phyloP scores from a whole-genome alignment of 1,139 yeast species.

The Saccharomycopsis crataegensis region DNA sequence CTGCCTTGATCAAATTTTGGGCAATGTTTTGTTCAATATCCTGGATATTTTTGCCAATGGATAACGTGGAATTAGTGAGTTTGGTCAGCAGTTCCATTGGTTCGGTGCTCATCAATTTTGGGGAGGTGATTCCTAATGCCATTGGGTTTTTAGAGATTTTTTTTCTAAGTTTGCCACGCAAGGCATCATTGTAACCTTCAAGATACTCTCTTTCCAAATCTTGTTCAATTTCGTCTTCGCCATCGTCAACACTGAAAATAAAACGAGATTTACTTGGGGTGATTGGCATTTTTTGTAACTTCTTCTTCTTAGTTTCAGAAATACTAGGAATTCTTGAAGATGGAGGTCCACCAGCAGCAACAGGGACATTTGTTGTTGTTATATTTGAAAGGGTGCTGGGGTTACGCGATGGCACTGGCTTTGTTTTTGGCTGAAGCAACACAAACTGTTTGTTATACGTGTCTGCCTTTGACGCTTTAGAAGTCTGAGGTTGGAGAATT shows the following conservation, averaged over 20 bases:
- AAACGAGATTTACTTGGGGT: constrained; percentile 18
- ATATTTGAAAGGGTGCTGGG: neutral
- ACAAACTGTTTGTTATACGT: constrained; percentile 16
- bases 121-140: constrained; percentile 10
- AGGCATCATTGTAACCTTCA: constrained; percentile 69
- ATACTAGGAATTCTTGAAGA: constrained; percentile 7
- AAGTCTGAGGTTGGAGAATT: neutral
- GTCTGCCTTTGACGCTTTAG: neutral
- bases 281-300: constrained; percentile 15
- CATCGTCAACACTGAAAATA: constrained; percentile 72
- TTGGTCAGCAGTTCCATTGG: neutral
- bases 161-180: constrained; percentile 34
- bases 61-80: neutral
- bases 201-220: constrained; percentile 55
- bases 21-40: constrained; percentile 20
- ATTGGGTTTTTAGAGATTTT: constrained; percentile 22
- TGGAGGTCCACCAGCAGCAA: neutral
- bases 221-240: constrained; percentile 52
- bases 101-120: neutral
- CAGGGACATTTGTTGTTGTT: constrained; percentile 1
- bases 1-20: constrained; percentile 23
- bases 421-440: constrained; percentile 15
- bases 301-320: constrained; percentile 10
- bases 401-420: constrained; percentile 9
- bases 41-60: constrained; percentile 1